Evolutionary conservation across 1,139 yeast species (phyloP), one percentile per base, ranked within the genome.

Genomic region (Diutina scorzettiae): DNA sequence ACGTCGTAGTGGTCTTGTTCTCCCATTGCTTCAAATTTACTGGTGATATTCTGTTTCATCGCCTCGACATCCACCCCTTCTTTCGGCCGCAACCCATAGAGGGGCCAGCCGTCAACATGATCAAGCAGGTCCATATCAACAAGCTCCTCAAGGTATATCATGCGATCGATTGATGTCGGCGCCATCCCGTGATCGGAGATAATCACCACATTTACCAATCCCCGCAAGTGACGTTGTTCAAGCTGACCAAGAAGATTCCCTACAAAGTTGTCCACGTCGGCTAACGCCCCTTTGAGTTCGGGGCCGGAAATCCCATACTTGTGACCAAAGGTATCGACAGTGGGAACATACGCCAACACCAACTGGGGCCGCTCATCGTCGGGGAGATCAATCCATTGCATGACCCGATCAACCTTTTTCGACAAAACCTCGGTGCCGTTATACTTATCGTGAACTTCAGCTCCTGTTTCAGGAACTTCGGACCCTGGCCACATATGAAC

Each of bases 401-500:
- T 57, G 0, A 89, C 68, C 30, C 81, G 59, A 24, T 66, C 67
- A 0, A 69, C 66, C 56, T 87, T 87, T 2, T 63, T 53, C 4
- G 73, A 65, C 21, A 86, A 62, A 1, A 69, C 50, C 56, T 84
- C 95, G 2, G 76, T 60, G 2, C 76, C 78, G 52, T 85, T 78
- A 59, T 71, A 87, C 45, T 62, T 60, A 51, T 81, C 91, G 30
- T 64, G 67, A 47, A 59, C 63, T 45, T 54, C 56, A 28, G 60
- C 66, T 5, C 69, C 69, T 2, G 63, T 50, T 3, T 76, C 66
- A 43, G 68, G 71, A 3, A 81, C 93, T 52, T 85, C 95, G 47
- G 87, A 78, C 1, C 96, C 95, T 0, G 96, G 96, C 95, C 95
- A 87, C 95, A 87, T 86, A 57, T 87, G 95, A n/a, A 85, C 80